phyloP scores from a whole-genome alignment of 306 rosid species.

The Gastrolobium bilobum region DNA sequence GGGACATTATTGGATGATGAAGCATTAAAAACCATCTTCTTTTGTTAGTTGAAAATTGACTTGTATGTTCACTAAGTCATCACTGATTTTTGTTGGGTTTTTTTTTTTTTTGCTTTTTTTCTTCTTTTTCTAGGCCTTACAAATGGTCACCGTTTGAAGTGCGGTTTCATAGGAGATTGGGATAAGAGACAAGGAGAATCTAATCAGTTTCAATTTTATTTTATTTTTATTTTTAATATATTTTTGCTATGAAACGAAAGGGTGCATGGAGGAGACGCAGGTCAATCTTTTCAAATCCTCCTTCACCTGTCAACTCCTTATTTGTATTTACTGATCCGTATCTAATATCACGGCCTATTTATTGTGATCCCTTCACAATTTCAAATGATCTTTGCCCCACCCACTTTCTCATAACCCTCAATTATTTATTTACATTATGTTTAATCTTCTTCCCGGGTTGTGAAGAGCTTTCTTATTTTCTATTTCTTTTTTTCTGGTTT shows the following conservation, averaged over 20 bases:
- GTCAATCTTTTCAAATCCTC: slow-evolving; percentile 69
- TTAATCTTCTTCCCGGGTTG: neutral
- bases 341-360: slow-evolving; percentile 67
- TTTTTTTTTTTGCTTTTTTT: neutral
- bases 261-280: slow-evolving; percentile 65
- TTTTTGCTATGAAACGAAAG: slow-evolving; percentile 47
- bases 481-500: neutral
- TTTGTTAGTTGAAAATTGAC: slow-evolving; percentile 27
- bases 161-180: slow-evolving; percentile 62
- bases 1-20: slow-evolving; percentile 40
- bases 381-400: slow-evolving; percentile 53
- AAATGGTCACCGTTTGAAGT: slow-evolving; percentile 64
- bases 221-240: slow-evolving; percentile 4
- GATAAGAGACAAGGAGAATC: slow-evolving; percentile 60
- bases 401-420: slow-evolving; percentile 51
- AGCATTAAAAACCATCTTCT: slow-evolving; percentile 31
- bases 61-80: too few species aligned
- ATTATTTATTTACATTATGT: slow-evolving; percentile 45
- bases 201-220: slow-evolving; percentile 37
- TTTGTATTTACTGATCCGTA: slow-evolving; percentile 65
- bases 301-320: slow-evolving; percentile 63
- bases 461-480: neutral
- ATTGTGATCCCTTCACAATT: slow-evolving; percentile 49
- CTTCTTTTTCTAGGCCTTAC: slow-evolving; percentile 53
- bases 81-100: slow-evolving; percentile 17